Base-by-base conservation (phyloP, 129 eudicot genomes). In the sunflower (Helianthus annuus) region DNA sequence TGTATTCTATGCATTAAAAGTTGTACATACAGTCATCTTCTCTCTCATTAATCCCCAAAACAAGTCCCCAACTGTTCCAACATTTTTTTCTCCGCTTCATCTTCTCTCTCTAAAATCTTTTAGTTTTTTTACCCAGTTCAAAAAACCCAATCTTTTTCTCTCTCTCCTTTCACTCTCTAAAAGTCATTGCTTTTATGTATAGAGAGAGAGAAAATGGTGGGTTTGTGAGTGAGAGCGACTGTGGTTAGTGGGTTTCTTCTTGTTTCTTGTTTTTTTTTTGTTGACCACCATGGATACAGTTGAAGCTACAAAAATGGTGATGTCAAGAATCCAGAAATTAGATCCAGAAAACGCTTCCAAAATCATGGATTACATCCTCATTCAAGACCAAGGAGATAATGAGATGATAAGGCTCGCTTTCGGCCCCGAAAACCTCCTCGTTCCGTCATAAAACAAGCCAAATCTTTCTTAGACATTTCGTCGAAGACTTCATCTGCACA, bases 291-390 rank as follows among this genome's bases (percentile, higher is more conserved):
- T 94, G 99, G 99, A 94, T 72, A 70, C 87, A 16, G 78, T 81
- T 64, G 99, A 94, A 52, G 99, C 99, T 45, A 82, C 97, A 3
- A 88, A 87, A 22, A 83, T 77, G 72, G 96, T 94, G 58, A 76
- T 87, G 84, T 73, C 93, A 3, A 88, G 97, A 64, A 84, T 94
- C 78, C 89, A 88, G 22, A 74, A 39, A 64, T 27, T 90, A 83
- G 99, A 94, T 94, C 99, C 96, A 22, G 99, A 94, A 66, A 88
- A 94, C 75, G 97, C 97, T 17, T 84, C 93, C 0, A 94, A 83
- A 81, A 88, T 94, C 85, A 90, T 90, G 90, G 97, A 97, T 58
- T 88, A 85, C 39, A 82, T 94, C 42, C 83, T 94, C 40, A 80
- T 90, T 24, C 96, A 91, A 61, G 97, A 94, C 68, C 96, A 84